Evolutionary conservation across 73 alveolate genomes (phyloP), one percentile per base, ranked within the genome.

Genomic region (Chromera velia): DNA sequence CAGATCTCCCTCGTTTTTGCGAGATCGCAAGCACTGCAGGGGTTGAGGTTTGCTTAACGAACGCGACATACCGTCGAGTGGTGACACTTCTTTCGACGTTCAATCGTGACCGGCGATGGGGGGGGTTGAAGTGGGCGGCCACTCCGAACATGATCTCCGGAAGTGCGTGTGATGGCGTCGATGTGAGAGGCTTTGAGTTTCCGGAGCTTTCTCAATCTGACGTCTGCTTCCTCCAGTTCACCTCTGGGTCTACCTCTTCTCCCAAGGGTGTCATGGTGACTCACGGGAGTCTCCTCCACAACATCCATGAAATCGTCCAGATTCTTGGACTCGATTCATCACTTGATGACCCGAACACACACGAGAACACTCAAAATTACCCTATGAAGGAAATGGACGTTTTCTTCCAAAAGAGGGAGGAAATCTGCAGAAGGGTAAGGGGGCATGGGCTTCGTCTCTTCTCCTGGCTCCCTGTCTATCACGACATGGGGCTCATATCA

Each of bases 201-300:
- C 13, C 13, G 55, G 55, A 40, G 55, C 55, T 13, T n/a, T n/a
- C n/a, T n/a, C n/a, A n/a, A 40, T 40, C 55, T 13, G 49, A 30
- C 32, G 32, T 76, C 34, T 76, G 77, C 34, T 76, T 62, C 34
- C 32, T 65, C 34, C 65, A 62, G 26, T 76, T 34, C 63, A 76
- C 84, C 28, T 64, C 76, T 9, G 84, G 84, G 26, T 76, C 84
- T 31, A 76, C 77, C 26, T 70, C 77, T 0, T 29, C 29, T 26
- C 84, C 84, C 26, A 76, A 76, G 31, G 84, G 76, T 0, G 84
- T 76, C 34, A 33, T 18, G 63, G 34, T 76, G 32, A 45, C 34
- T 33, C 84, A 76, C 75, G n/a, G 55, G 28, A 7, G 22, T 13
- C 55, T 40, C 55, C 22, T 40, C 55, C 13, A 7, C 55, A 40